phyloP scores from a whole-genome alignment of 257 asterid species.

The Solanum ossicruentum region DNA sequence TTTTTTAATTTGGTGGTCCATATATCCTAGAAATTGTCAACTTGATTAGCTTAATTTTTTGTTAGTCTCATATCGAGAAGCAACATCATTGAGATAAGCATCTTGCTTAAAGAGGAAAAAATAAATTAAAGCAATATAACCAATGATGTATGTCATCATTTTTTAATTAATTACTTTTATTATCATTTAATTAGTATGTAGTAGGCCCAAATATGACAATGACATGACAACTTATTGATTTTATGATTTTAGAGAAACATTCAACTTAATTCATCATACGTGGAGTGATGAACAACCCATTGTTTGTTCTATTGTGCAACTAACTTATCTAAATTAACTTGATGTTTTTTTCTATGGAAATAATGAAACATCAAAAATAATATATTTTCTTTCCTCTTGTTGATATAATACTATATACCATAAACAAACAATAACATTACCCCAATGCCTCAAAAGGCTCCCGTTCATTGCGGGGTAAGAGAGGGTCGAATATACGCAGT shows the following conservation, averaged over 20 bases:
- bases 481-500: too few species aligned
- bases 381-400: not conserved
- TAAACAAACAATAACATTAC: too few species aligned
- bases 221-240: constrained; percentile 14
- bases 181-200: not conserved
- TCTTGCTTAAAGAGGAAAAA: not conserved
- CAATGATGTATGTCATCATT: not conserved
- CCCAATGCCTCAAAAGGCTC: too few species aligned
- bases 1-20: not conserved
- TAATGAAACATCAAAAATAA: too few species aligned
- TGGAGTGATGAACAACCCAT: constrained; percentile 1
- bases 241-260: not conserved
- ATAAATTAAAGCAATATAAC: not conserved
- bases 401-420: not conserved
- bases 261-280: not conserved
- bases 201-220: constrained; percentile 5
- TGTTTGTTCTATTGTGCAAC: not conserved
- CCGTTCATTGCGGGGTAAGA: too few species aligned
- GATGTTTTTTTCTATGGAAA: too few species aligned
- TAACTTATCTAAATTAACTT: not conserved
- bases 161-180: not conserved
- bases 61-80: not conserved
- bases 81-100: not conserved
- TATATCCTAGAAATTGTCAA: not conserved
- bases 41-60: not conserved